Percentiles rank a stretch among this genome's conserved stretches.
These are phyloP conservation scores for Fusarium nelsonii DNA, from an alignment of 2,329 filamentous ascomycete species.

Conservation along the genomic window DNA sequence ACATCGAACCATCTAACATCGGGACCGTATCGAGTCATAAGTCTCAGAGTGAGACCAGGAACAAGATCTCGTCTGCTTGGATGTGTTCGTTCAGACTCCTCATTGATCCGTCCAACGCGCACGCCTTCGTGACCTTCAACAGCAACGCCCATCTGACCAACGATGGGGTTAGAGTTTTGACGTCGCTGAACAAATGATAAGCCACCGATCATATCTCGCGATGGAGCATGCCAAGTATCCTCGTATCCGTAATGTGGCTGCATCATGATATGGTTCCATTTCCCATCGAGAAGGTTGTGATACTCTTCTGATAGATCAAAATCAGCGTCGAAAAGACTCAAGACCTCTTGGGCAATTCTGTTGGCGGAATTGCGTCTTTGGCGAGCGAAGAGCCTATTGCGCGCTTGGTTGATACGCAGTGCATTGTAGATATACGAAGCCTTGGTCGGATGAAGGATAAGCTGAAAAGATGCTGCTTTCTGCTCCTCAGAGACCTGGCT, in stretches of 20 bases:
- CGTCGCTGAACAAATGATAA: slow-evolving; percentile 64
- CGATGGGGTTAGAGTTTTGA: slow-evolving; percentile 63
- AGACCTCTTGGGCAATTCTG: slow-evolving; percentile 57
- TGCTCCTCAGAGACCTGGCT: slow-evolving; percentile 54
- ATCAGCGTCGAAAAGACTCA: slow-evolving; percentile 65
- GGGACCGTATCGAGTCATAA: slow-evolving; percentile 70
- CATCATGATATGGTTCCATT: slow-evolving; percentile 68
- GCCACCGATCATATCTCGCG: slow-evolving; percentile 67
- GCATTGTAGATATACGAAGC: slow-evolving; percentile 65
- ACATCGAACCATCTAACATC: slow-evolving; percentile 71
- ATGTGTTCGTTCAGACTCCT: slow-evolving; percentile 65
- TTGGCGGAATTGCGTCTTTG: slow-evolving; percentile 69
- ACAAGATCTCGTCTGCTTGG: slow-evolving; percentile 59
- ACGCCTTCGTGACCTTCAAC: slow-evolving; percentile 75
- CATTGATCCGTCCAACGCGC: slow-evolving; percentile 57
- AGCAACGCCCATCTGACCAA: slow-evolving; percentile 73
- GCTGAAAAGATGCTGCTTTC: slow-evolving; percentile 67
- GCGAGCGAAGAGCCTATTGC: slow-evolving; percentile 64
- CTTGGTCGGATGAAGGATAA: slow-evolving; percentile 68
- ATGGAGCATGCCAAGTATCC: slow-evolving; percentile 68
- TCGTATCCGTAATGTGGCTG: slow-evolving; percentile 62
- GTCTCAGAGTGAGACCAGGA: slow-evolving; percentile 69
- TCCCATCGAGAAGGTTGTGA: slow-evolving; percentile 63
- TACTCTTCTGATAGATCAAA: slow-evolving; percentile 63
- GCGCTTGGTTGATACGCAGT: slow-evolving; percentile 57